Base-by-base conservation (phyloP, 208 protist species). In the Crithidia brevicula region DNA sequence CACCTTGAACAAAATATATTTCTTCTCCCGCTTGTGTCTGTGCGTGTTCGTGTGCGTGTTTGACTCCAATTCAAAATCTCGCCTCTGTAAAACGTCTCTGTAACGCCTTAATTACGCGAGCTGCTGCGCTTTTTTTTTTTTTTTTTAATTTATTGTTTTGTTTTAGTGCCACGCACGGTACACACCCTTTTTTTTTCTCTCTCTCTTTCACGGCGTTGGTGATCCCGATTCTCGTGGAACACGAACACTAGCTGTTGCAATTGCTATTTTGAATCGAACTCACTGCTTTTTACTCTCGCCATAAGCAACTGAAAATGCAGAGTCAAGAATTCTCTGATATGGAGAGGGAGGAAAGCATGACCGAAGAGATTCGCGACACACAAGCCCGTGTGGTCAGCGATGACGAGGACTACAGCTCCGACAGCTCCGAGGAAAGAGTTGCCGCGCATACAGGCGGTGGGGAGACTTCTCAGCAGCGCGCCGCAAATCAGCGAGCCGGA, bases 381-480 rank as follows among this genome's bases (percentile, higher is more conserved):
- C 70, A 68, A 36, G 38, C 38, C 2, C 34, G 54, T 18, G 45
- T 65, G 9, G 20, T 59, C 8, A 74, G 49, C 20, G 74, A 69
- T 49, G 73, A 70, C 22, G 54, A 74, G 34, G 74, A 74, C 34
- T 79, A 79, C 67, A 70, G 67, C 58, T 70, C 74, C 11, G 74
- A 79, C 31, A 74, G 62, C 66, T 79, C 74, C 1, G 67, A 69
- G 45, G 51, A 66, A 22, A 71, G 62, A 31, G 25, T 45, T 13
- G 16, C 43, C 25, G 3, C 25, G 18, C 38, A 36, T 23, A 4
- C 31, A 0, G 43, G 27, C 27, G 40, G 30, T n/a, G 36, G 51
- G 1, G 67, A 71, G 20, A 13, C 33, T n/a, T 22, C 54, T 16
- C 46, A 56, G 34, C 60, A 65, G 52, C 74, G 62, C 20, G 4